These are phyloP conservation scores for Hylodesmum podocarpum DNA, from an alignment of 306 rosid species.

Conservation along the genomic window DNA sequence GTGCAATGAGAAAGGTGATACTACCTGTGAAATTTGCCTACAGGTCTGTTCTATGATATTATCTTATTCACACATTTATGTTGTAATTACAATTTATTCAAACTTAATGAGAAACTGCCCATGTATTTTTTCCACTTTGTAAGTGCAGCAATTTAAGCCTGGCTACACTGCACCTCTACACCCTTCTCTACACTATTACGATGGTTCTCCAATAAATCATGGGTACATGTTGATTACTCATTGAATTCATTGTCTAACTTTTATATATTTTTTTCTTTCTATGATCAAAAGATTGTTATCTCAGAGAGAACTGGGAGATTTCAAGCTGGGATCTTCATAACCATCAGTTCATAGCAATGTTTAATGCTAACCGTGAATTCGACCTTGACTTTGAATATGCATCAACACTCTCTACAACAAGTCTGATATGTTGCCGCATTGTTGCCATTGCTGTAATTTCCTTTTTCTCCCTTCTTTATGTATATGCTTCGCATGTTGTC, in stretches of 20 bases:
- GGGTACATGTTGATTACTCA: slow-evolving; percentile 42
- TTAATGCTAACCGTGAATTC: slow-evolving; percentile 45
- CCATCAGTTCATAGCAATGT: slow-evolving; percentile 47
- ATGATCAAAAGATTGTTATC: slow-evolving; percentile 11
- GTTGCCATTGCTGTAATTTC: slow-evolving; percentile 63
- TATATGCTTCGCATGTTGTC: neutral
- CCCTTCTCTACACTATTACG: slow-evolving; percentile 54
- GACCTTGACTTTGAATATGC: slow-evolving; percentile 48
- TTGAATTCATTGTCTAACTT: neutral
- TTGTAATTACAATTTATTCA: neutral
- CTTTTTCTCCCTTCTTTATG: slow-evolving; percentile 18
- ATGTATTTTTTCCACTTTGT: neutral
- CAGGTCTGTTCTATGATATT: slow-evolving; percentile 46
- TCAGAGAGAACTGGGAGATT: slow-evolving; percentile 72
- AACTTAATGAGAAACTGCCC: neutral
- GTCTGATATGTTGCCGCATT: slow-evolving; percentile 59
- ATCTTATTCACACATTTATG: neutral
- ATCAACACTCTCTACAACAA: slow-evolving; percentile 48
- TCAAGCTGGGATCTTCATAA: slow-evolving; percentile 58
- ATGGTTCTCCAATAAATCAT: slow-evolving; percentile 54
- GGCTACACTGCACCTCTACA: slow-evolving; percentile 63
- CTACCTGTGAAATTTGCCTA: slow-evolving; percentile 81
- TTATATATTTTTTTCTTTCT: neutral
- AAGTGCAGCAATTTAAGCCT: slow-evolving; percentile 60
- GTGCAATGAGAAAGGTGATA: slow-evolving; percentile 92